Evolutionary conservation across 495 filamentous ascomycete genomes (phyloP).

Genomic region (Xylaria longipes): DNA sequence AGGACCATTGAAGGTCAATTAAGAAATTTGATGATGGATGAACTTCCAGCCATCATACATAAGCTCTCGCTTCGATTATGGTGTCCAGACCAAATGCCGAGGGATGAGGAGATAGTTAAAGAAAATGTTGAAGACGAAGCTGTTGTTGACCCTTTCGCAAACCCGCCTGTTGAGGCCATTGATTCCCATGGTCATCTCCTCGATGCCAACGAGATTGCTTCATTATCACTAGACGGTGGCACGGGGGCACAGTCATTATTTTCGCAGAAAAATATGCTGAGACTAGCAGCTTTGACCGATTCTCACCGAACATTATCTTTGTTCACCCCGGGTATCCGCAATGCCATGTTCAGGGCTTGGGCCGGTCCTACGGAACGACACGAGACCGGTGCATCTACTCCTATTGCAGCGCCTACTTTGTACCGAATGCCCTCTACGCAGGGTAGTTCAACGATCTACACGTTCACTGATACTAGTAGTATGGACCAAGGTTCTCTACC

Average conservation of each 20-base stretch:
- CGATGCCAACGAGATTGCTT: slow-evolving; percentile 73
- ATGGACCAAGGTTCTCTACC: slow-evolving; percentile 54
- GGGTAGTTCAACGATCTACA: slow-evolving; percentile 67
- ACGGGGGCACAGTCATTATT: slow-evolving; percentile 83
- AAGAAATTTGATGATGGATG: slow-evolving; percentile 93
- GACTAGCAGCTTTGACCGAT: slow-evolving; percentile 75
- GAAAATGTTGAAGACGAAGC: slow-evolving; percentile 54
- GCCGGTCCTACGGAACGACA: slow-evolving; percentile 76
- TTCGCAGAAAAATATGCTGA: slow-evolving; percentile 86
- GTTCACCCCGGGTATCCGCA: slow-evolving; percentile 80
- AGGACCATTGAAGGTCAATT: slow-evolving; percentile 96
- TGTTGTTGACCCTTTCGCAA: slow-evolving; percentile 77
- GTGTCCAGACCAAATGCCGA: slow-evolving; percentile 81
- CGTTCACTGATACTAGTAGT: slow-evolving; percentile 63
- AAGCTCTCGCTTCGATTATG: slow-evolving; percentile 87
- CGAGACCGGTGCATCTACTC: slow-evolving; percentile 63
- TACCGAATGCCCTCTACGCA: slow-evolving; percentile 66
- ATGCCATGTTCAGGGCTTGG: slow-evolving; percentile 91
- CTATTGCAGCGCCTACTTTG: slow-evolving; percentile 60
- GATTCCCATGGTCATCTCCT: slow-evolving; percentile 77
- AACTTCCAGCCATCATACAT: slow-evolving; percentile 94
- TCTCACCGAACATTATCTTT: slow-evolving; percentile 87
- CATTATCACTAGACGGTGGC: slow-evolving; percentile 74
- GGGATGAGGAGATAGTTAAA: slow-evolving; percentile 56
- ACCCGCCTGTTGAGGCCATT: slow-evolving; percentile 77